phyloP scores from a whole-genome alignment of 768 basidiomycete genomes.

The Kwoniella heveanensis region DNA sequence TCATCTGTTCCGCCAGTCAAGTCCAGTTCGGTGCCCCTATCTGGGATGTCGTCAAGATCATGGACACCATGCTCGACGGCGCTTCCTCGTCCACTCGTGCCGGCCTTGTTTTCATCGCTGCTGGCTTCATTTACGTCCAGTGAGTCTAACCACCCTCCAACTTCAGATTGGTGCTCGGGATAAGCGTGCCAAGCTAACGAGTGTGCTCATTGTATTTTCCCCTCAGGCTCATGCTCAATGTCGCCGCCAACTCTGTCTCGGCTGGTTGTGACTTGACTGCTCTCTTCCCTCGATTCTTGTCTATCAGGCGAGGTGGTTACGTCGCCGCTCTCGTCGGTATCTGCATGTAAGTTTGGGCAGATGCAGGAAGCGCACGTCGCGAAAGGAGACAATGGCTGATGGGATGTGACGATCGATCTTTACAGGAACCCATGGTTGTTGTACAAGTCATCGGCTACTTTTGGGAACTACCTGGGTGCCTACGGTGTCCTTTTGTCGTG shows the following conservation, averaged over 20 bases:
- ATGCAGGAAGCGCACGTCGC: too few relatives aligned
- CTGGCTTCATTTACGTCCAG: slow-evolving; percentile 78
- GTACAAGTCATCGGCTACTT: slow-evolving; percentile 70
- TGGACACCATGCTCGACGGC: slow-evolving; percentile 67
- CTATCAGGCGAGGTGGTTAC: slow-evolving; percentile 82
- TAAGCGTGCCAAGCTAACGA: too few relatives aligned
- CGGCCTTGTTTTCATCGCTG: slow-evolving; percentile 74
- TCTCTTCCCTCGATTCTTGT: slow-evolving; percentile 74
- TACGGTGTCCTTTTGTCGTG: slow-evolving; percentile 72
- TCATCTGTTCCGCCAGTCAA: slow-evolving; percentile 75
- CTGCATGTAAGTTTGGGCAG: slow-evolving; percentile 61
- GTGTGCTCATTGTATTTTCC: too few relatives aligned
- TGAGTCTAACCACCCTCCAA: not conserved
- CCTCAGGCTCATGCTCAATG: slow-evolving; percentile 45
- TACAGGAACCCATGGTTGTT: slow-evolving; percentile 61
- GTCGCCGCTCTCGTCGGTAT: slow-evolving; percentile 76
- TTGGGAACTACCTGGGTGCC: slow-evolving; percentile 78
- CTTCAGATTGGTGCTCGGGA: too few relatives aligned
- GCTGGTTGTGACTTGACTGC: slow-evolving; percentile 82
- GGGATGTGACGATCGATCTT: too few relatives aligned
- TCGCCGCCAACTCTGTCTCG: slow-evolving; percentile 76
- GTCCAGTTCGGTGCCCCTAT: slow-evolving; percentile 75
- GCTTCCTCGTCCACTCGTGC: slow-evolving; percentile 70
- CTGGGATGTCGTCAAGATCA: slow-evolving; percentile 78
- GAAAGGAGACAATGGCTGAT: not conserved